A percentile compares a stretch with the other conserved stretches of the same genome.
These are phyloP conservation scores for Alternaria angustiovoidea DNA, from an alignment of 2,329 filamentous ascomycete species.

Conservation along the genomic window DNA sequence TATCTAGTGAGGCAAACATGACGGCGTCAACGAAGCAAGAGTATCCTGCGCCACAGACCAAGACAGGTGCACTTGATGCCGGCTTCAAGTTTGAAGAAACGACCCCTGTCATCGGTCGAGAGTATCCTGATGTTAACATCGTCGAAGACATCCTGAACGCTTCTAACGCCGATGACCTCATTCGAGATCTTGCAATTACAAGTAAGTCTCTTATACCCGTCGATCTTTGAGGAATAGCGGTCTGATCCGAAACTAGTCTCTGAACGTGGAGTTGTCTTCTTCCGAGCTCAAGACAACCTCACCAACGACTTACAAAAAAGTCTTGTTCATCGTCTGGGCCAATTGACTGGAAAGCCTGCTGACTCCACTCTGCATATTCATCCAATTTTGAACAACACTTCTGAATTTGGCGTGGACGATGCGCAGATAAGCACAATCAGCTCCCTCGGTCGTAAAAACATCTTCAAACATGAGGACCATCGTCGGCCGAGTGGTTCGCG, in stretches of 20 bases:
- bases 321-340: slow-evolving; percentile 55
- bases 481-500: slow-evolving; percentile 51
- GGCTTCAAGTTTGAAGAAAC: slow-evolving; percentile 53
- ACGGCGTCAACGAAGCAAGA: background rate
- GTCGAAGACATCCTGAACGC: slow-evolving; percentile 70
- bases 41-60: slow-evolving; percentile 17
- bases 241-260: background rate
- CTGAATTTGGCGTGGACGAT: slow-evolving; percentile 40
- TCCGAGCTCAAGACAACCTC: background rate
- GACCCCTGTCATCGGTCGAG: slow-evolving; percentile 69
- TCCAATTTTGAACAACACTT: slow-evolving; percentile 28
- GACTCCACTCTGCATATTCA: background rate
- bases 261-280: background rate
- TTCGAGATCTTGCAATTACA: slow-evolving; percentile 67
- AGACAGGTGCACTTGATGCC: slow-evolving; percentile 21
- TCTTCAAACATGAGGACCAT: slow-evolving; percentile 22
- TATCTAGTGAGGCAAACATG: background rate
- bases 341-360: slow-evolving; percentile 33
- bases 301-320: background rate
- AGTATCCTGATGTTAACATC: slow-evolving; percentile 64
- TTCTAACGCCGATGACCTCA: slow-evolving; percentile 67
- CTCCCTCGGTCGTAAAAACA: slow-evolving; percentile 40
- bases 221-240: background rate
- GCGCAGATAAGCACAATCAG: slow-evolving; percentile 49
- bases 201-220: slow-evolving; percentile 12